These are phyloP conservation scores for Schwanniomyces yamadae DNA, from an alignment of 805 yeast genomes.

Conservation along the genomic window DNA sequence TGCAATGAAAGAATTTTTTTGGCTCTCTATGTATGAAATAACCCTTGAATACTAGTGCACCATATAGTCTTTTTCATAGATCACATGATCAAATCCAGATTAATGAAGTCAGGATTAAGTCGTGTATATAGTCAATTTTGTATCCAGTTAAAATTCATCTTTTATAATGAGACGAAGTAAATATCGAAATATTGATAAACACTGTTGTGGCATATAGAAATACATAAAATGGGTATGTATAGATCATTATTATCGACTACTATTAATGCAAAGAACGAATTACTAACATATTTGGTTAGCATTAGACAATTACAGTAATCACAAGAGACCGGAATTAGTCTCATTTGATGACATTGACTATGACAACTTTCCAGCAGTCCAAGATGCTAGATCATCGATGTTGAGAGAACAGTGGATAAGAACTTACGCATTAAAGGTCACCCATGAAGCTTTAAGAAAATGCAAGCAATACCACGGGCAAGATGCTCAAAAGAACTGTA, in stretches of 20 bases:
- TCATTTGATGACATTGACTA: constrained; percentile 84
- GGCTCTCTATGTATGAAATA: too few species aligned
- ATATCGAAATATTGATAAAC: too few species aligned
- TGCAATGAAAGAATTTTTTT: too few species aligned
- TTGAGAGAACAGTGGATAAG: constrained; percentile 79
- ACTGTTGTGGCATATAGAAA: neutral
- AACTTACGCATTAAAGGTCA: constrained; percentile 61
- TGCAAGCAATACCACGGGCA: constrained; percentile 63
- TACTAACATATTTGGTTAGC: constrained; percentile 13
- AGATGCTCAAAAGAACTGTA: constrained; percentile 67
- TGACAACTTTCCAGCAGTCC: constrained; percentile 58
- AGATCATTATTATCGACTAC: neutral
- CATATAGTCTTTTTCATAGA: neutral
- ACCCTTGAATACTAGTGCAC: too few species aligned
- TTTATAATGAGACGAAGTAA: constrained; percentile 3
- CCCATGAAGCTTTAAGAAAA: constrained; percentile 72
- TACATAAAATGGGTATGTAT: constrained; percentile 18
- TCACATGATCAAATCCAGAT: constrained; percentile 1
- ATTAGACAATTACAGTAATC: constrained; percentile 37
- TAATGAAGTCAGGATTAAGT: neutral
- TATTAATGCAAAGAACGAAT: constrained; percentile 2
- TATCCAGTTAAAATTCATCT: constrained; percentile 11
- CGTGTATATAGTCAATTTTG: constrained; percentile 1
- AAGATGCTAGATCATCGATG: constrained; percentile 74
- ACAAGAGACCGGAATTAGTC: constrained; percentile 63